Conservation (phyloP, 257 asterid species). For the Solanum sitiens region DNA sequence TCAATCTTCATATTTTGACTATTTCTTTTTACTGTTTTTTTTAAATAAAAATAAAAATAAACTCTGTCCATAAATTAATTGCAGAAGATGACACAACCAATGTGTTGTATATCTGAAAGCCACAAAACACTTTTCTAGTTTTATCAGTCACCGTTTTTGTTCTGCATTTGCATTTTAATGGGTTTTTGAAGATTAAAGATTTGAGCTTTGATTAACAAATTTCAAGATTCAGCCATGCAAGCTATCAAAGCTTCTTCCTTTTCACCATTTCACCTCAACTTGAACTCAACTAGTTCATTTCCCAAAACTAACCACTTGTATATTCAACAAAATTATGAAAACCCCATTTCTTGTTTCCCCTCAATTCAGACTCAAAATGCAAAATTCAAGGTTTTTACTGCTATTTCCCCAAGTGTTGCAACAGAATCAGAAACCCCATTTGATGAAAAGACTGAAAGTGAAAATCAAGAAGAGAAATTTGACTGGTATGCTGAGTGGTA, state of each 20-base stretch:
- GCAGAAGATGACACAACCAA: not conserved
- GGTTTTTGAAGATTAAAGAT: not conserved
- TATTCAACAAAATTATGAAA: slow-evolving; percentile 5
- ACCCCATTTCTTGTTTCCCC: not conserved
- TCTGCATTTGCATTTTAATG: not conserved
- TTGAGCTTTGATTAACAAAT: not conserved
- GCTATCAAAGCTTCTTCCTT: slow-evolving; percentile 36
- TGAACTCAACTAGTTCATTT: not conserved
- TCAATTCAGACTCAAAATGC: slow-evolving; percentile 12
- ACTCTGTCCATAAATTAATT: not conserved
- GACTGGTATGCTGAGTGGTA: slow-evolving; percentile 92
- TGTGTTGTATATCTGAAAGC: not conserved
- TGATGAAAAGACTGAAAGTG: slow-evolving; percentile 9
- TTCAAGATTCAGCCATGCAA: slow-evolving; percentile 31
- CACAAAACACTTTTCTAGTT: not conserved
- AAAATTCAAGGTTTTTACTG: slow-evolving; percentile 34
- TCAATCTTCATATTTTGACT: not conserved
- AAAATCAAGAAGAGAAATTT: slow-evolving; percentile 33
- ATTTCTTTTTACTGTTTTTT: not conserved
- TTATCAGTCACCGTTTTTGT: not conserved
- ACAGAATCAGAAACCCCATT: slow-evolving; percentile 10
- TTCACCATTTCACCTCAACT: slow-evolving; percentile 3
- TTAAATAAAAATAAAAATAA: not conserved
- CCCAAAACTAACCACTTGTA: not conserved
- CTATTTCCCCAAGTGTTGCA: slow-evolving; percentile 24